Conservation (phyloP, 768 basidiomycete species). For the Calocybe cyanea region DNA sequence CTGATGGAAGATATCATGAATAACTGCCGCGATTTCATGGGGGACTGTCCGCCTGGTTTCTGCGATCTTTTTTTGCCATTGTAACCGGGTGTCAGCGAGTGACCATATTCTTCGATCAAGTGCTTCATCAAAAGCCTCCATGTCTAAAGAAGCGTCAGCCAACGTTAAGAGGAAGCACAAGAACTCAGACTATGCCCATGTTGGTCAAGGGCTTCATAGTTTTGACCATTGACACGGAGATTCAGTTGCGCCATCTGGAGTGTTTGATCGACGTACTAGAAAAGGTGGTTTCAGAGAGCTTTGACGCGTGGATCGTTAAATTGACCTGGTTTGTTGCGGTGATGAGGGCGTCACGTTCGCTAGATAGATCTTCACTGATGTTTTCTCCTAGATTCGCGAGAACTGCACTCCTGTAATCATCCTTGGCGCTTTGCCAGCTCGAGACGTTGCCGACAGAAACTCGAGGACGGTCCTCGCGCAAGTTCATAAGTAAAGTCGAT, state of each 20-base stretch:
- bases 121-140: constrained; percentile 83
- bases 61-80: constrained; percentile 72
- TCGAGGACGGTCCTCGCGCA: constrained; percentile 40
- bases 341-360: constrained; percentile 45
- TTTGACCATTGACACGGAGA: constrained; percentile 76
- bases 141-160: constrained; percentile 35
- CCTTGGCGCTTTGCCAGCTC: constrained; percentile 63
- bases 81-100: constrained; percentile 66
- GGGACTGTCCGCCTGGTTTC: constrained; percentile 65
- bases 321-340: constrained; percentile 49
- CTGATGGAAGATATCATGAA: constrained; percentile 28
- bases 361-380: constrained; percentile 34
- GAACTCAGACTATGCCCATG: constrained; percentile 45
- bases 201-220: constrained; percentile 60
- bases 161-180: background rate
- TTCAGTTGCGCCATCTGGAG: constrained; percentile 66
- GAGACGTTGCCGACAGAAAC: constrained; percentile 62
- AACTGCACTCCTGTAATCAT: constrained; percentile 46
- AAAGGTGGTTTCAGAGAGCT: background rate
- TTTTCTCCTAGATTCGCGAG: constrained; percentile 42
- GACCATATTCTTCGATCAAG: constrained; percentile 83
- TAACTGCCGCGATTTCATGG: constrained; percentile 38
- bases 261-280: constrained; percentile 58
- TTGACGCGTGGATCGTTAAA: constrained; percentile 2
- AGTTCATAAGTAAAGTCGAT: constrained; percentile 25